These are phyloP conservation scores for Solanum chilense DNA, from an alignment of 257 asterid genomes.

Conservation along the genomic window DNA sequence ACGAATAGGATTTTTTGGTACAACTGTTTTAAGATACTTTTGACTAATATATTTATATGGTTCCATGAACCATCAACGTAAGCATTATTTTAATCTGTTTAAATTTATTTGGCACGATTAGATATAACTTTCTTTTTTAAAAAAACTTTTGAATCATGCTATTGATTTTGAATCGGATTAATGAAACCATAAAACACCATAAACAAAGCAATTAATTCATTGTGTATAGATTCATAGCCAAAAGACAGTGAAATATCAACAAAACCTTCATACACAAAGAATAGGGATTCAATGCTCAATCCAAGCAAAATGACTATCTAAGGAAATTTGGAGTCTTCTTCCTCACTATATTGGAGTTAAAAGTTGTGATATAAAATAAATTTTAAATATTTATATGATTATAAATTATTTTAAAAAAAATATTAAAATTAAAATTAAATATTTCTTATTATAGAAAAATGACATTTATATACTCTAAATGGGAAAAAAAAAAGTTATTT, in stretches of 20 bases:
- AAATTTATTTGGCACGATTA: neutral
- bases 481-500: neutral
- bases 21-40: neutral
- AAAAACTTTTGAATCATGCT: no score
- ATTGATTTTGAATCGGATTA: neutral
- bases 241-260: neutral
- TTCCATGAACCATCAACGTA: neutral
- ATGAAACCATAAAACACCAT: neutral
- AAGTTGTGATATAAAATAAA: neutral
- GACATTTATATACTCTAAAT: neutral
- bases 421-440: neutral
- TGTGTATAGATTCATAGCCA: neutral
- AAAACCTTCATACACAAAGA: neutral
- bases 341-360: neutral
- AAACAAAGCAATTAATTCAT: neutral
- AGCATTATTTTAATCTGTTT: neutral
- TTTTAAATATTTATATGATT: neutral
- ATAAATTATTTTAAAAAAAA: neutral
- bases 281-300: neutral
- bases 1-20: neutral
- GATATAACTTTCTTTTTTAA: fast-evolving
- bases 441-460: neutral
- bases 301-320: neutral
- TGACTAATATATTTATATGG: neutral
- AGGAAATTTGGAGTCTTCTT: neutral